Evolutionary conservation across 2,329 filamentous ascomycete genomes (phyloP), one percentile per base, ranked within the genome.

Genomic region (Colletotrichum horii): DNA sequence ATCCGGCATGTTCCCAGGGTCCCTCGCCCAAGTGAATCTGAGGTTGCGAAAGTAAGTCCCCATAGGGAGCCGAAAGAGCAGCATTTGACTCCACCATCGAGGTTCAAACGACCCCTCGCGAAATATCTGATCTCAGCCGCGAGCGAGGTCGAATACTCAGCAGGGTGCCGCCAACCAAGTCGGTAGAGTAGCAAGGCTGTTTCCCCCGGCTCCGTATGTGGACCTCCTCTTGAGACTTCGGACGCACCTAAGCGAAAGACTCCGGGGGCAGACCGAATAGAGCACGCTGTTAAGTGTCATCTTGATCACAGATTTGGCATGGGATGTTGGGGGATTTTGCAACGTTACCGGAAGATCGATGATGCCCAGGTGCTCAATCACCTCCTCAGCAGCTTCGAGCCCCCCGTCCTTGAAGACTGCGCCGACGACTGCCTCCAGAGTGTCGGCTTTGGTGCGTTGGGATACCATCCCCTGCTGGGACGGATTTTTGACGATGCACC

Each of bases 181-280:
- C 0, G n/a, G 12, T 52, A 1, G n/a, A 24, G 43, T 52, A 52
- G 1, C 43, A 52, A 52, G 2, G 12, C 43, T 8, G n/a, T 52
- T 2, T 0, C 43, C 43, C n/a, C 43, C 43, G 43, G 43, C n/a
- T 52, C n/a, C 6, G 1, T 8, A 22, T 52, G 2, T 4, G n/a
- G n/a, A 52, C n/a, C 11, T 14, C 6, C n/a, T 8, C 43, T n/a
- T 2, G 3, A 0, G 11, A 8, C 11, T 0, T 52, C 6, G 6
- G 43, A 14, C 0, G 43, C 43, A 52, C 1, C n/a, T 6, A 52
- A 4, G 0, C 43, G n/a, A 52, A 6, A 11, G n/a, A 52, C 0
- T 7, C 11, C 43, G 43, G 43, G 11, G 19, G 43, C 12, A 14
- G 0, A 52, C 43, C 1, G n/a, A 3, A 3, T 22, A 52, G n/a